These are phyloP conservation scores for Agrocybe chaxingu DNA, from an alignment of 768 basidiomycete species.

Conservation along the genomic window DNA sequence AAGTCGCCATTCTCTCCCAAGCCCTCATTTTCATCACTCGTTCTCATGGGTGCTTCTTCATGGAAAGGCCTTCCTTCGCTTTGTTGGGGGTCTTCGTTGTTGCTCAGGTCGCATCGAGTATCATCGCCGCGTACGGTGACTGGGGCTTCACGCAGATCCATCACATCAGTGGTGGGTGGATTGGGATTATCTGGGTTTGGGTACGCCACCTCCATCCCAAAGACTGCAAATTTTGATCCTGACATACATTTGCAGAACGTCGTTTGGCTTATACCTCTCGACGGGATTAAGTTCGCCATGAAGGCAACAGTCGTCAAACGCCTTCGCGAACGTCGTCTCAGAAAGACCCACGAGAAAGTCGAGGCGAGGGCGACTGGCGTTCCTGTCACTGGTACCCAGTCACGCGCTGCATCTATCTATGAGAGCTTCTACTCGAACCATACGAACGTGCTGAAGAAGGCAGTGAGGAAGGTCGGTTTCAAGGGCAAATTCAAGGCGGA, in stretches of 20 bases:
- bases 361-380: constrained; percentile 42
- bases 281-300: constrained; percentile 95
- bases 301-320: constrained; percentile 87
- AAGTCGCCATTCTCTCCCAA: constrained; percentile 98
- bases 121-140: constrained; percentile 92
- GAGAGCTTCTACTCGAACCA: constrained; percentile 95
- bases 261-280: constrained; percentile 93
- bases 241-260: constrained; percentile 62
- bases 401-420: constrained; percentile 86
- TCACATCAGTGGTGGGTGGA: constrained; percentile 87
- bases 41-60: constrained; percentile 94
- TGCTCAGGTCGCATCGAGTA: constrained; percentile 92
- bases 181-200: constrained; percentile 97
- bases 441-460: constrained; percentile 87
- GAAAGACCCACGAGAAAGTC: constrained; percentile 31
- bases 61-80: constrained; percentile 92
- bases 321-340: constrained; percentile 66
- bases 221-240: neutral
- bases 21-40: constrained; percentile 96
- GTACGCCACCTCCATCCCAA: constrained; percentile 40
- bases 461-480: constrained; percentile 85
- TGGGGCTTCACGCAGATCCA: constrained; percentile 91
- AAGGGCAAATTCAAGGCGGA: constrained; percentile 74
- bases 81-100: constrained; percentile 88
- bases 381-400: constrained; percentile 81